Percentiles rank a stretch among this genome's conserved stretches.
Evolutionary conservation across 169 alveolate species (phyloP).

Genomic region (Plasmodium gonderi): DNA sequence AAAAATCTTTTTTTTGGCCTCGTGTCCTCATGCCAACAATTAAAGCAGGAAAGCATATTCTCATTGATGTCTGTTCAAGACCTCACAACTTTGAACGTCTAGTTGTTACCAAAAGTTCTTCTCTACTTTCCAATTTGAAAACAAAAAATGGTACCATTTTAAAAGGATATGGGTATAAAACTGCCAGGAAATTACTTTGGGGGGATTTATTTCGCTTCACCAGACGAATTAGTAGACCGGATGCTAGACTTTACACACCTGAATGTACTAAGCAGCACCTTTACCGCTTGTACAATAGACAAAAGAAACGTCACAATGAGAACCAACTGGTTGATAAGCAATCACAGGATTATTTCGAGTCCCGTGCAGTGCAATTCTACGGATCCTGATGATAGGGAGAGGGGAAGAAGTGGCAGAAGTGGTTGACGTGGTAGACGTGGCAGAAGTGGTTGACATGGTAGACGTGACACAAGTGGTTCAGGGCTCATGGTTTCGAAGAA

Average conservation of each 20-base stretch:
- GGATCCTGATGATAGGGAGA: conserved; percentile 5
- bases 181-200: conserved; percentile 89
- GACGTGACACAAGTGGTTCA: background rate
- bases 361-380: conserved; percentile 37
- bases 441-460: background rate
- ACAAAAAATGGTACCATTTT: conserved; percentile 36
- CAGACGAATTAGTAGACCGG: conserved; percentile 86
- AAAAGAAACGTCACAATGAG: conserved; percentile 47
- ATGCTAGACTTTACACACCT: conserved; percentile 88
- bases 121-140: conserved; percentile 82
- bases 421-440: background rate
- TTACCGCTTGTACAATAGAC: conserved; percentile 78
- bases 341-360: conserved; percentile 1
- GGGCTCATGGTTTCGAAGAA: background rate
- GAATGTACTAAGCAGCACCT: conserved; percentile 77
- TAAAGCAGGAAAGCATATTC: conserved; percentile 87
- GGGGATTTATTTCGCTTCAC: conserved; percentile 93
- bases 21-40: conserved; percentile 88
- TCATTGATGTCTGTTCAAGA: conserved; percentile 87
- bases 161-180: conserved; percentile 72
- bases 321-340: background rate
- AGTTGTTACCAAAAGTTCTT: conserved; percentile 84
- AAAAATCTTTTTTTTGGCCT: conserved; percentile 91
- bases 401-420: background rate
- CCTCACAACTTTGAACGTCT: conserved; percentile 85